Percentiles rank a stretch among this genome's conserved stretches.
phyloP scores from a whole-genome alignment of 2,329 filamentous ascomycete species.

The Aspergillus sergii region DNA sequence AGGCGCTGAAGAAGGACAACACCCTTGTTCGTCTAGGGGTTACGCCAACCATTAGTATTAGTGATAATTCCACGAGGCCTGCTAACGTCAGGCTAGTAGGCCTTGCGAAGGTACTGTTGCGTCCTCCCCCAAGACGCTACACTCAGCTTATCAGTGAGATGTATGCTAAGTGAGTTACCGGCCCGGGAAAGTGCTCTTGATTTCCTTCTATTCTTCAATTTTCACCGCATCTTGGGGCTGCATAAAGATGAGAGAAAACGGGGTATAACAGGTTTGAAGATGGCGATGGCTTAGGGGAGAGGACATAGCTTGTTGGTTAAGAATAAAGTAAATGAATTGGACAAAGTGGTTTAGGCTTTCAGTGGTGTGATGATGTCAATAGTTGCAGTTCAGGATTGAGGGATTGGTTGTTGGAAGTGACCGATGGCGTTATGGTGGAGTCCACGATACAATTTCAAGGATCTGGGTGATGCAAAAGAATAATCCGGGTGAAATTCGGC shows the following conservation, averaged over 20 bases:
- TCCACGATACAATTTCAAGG: not conserved
- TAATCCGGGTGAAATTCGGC: too few species aligned
- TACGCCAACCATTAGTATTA: conserved; percentile 25
- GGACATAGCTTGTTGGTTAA: not conserved
- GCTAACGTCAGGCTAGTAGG: conserved; percentile 17
- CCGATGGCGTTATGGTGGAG: not conserved
- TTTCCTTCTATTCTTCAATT: not conserved
- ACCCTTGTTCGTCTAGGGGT: conserved; percentile 23
- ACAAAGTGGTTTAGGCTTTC: not conserved
- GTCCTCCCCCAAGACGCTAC: conserved; percentile 3
- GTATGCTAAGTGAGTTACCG: not conserved
- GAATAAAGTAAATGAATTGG: not conserved
- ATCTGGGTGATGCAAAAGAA: not conserved
- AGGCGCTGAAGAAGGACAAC: conserved; percentile 16
- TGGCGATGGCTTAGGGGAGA: not conserved
- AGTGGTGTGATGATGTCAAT: not conserved
- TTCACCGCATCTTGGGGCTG: not conserved
- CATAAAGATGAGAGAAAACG: not conserved
- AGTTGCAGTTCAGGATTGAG: not conserved
- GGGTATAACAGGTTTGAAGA: not conserved
- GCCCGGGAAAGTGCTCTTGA: not conserved
- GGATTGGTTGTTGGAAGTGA: not conserved
- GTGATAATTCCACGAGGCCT: conserved; percentile 19
- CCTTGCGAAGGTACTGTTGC: conserved; percentile 24
- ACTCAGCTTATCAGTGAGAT: not conserved